Conservation (phyloP, 1,139 yeast species). For the Suhomyces bribrorum region DNA sequence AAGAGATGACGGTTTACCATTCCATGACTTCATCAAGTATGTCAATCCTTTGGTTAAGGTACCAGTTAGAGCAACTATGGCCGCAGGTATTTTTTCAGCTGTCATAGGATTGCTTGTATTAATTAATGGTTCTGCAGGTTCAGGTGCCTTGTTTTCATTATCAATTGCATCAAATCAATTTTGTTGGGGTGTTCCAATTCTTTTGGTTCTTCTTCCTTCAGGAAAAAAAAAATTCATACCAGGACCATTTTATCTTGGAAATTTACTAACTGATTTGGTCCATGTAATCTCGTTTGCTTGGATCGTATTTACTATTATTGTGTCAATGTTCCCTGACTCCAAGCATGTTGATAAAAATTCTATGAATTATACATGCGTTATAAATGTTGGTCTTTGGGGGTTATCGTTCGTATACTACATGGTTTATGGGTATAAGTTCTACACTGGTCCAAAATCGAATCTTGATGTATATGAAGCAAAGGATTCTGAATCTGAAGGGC, state of each 20-base stretch:
- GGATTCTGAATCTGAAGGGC: neutral
- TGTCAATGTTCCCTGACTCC: constrained; percentile 43
- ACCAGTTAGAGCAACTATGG: constrained; percentile 37
- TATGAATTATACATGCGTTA: constrained; percentile 41
- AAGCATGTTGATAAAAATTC: constrained; percentile 26
- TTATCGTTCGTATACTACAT: constrained; percentile 30
- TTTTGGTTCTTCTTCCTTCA: constrained; percentile 41
- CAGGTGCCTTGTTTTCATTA: constrained; percentile 52
- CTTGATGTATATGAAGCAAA: constrained; percentile 18
- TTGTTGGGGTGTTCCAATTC: constrained; percentile 45
- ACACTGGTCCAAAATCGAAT: constrained; percentile 40
- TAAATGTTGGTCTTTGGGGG: constrained; percentile 38
- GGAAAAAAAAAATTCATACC: constrained; percentile 34
- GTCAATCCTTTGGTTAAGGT: constrained; percentile 26
- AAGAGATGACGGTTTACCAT: constrained; percentile 46
- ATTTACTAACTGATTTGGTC: constrained; percentile 23
- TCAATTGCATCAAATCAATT: constrained; percentile 47
- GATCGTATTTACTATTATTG: constrained; percentile 32
- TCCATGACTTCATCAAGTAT: constrained; percentile 30
- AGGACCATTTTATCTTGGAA: constrained; percentile 38
- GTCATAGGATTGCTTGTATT: constrained; percentile 33
- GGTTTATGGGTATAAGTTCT: constrained; percentile 21
- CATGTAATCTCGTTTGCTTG: constrained; percentile 27
- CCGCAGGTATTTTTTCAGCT: constrained; percentile 28
- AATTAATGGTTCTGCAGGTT: constrained; percentile 34